Evolutionary conservation across 1,139 yeast species (phyloP).

Genomic region (Magnusiomyces tetraspermus): DNA sequence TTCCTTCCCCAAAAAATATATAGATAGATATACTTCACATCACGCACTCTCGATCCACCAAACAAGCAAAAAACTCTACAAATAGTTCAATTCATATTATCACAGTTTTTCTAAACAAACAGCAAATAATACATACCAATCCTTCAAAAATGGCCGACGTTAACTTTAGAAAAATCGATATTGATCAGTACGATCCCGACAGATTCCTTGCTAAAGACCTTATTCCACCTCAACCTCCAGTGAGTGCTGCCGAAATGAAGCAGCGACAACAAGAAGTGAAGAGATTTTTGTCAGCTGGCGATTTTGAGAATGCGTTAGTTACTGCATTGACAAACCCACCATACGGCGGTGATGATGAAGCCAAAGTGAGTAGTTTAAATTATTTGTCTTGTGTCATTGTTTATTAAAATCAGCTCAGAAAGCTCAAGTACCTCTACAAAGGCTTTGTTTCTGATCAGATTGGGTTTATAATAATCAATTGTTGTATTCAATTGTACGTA

Average conservation of each 20-base stretch:
- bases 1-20: no score
- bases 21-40: no score
- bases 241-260: conserved; percentile 46
- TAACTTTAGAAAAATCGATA: conserved; percentile 66
- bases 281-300: conserved; percentile 59
- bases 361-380: conserved; percentile 34
- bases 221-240: conserved; percentile 41
- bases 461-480: no score
- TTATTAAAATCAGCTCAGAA: no score
- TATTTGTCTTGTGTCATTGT: background rate
- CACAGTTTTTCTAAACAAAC: no score
- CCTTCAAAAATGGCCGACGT: conserved; percentile 12
- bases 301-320: conserved; percentile 55
- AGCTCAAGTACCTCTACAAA: no score
- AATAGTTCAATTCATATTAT: no score
- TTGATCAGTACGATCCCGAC: conserved; percentile 84
- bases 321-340: conserved; percentile 67
- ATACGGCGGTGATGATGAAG: conserved; percentile 58
- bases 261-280: conserved; percentile 51
- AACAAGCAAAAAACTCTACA: no score
- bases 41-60: no score
- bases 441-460: no score
- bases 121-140: background rate
- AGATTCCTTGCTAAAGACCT: conserved; percentile 58
- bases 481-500: background rate